Evolutionary conservation across 2,329 filamentous ascomycete genomes (phyloP).

Genomic region (Metarhizium humberi): DNA sequence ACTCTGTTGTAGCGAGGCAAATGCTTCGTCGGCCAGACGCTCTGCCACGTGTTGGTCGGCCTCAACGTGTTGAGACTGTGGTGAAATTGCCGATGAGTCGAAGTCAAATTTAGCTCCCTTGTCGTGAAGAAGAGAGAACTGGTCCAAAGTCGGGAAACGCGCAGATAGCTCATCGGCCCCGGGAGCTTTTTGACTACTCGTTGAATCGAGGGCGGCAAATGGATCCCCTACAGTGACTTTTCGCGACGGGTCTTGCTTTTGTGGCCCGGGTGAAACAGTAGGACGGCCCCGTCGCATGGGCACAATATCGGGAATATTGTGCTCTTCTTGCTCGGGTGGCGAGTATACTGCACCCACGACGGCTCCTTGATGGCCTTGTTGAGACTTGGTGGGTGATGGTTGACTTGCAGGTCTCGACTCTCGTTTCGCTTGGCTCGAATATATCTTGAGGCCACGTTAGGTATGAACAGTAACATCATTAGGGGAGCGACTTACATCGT

Average conservation of each 20-base stretch:
- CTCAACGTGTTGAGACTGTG: conserved; percentile 36
- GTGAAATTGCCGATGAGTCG: conserved; percentile 41
- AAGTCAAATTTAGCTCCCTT: conserved; percentile 80
- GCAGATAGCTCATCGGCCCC: conserved; percentile 72
- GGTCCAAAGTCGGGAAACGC: conserved; percentile 82
- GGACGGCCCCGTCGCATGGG: conserved; percentile 85
- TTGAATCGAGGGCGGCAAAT: conserved; percentile 80
- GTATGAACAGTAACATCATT: not conserved
- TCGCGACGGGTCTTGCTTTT: conserved; percentile 47
- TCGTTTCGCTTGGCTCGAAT: conserved; percentile 52
- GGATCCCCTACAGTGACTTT: conserved; percentile 68
- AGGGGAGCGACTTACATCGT: conserved; percentile 58
- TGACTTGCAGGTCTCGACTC: conserved; percentile 39
- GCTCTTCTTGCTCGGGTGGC: conserved; percentile 60
- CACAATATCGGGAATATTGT: conserved; percentile 75
- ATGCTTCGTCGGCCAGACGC: conserved; percentile 76
- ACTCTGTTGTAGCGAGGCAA: conserved; percentile 39
- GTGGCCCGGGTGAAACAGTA: conserved; percentile 28
- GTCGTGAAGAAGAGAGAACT: conserved; percentile 86
- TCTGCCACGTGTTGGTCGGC: conserved; percentile 62
- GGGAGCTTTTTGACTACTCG: conserved; percentile 26
- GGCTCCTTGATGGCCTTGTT: conserved; percentile 45
- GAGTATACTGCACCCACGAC: conserved; percentile 72
- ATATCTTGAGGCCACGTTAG: conserved; percentile 48
- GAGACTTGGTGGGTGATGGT: conserved; percentile 39